These are phyloP conservation scores for Persicaria tinctoria DNA, from an alignment of 148 eudicot species.

Conservation along the genomic window DNA sequence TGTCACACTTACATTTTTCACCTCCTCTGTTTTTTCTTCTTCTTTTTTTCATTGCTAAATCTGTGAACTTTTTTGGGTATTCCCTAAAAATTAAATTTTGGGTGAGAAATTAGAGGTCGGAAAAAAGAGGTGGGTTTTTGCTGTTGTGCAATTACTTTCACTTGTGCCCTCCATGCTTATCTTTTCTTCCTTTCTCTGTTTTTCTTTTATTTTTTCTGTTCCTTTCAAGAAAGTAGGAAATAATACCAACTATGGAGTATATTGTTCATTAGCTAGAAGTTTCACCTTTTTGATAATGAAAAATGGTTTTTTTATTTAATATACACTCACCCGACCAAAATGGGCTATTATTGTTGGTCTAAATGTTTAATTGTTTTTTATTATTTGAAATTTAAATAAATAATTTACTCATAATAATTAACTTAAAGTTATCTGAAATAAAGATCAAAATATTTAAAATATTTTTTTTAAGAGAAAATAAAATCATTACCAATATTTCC, in stretches of 20 bases:
- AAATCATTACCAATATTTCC: neutral
- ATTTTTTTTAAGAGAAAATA: neutral
- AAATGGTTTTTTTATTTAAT: too few species aligned
- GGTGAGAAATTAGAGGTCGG: conserved; percentile 1
- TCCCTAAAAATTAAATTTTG: neutral
- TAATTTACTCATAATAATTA: neutral
- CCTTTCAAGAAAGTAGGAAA: conserved; percentile 1
- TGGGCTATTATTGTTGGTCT: too few species aligned
- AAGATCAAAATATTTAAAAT: neutral
- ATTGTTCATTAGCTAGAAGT: too few species aligned
- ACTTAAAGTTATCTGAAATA: neutral
- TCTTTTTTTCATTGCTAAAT: neutral
- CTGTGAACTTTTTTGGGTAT: neutral
- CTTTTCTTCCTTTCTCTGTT: conserved; percentile 6
- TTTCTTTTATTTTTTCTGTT: neutral
- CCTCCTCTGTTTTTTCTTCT: neutral
- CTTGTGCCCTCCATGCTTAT: conserved; percentile 1
- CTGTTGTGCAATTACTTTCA: conserved; percentile 13
- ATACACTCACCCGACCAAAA: too few species aligned
- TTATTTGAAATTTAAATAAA: neutral
- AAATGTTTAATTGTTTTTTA: too few species aligned
- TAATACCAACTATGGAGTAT: neutral
- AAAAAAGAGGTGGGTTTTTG: conserved; percentile 7
- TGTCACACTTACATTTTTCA: neutral
- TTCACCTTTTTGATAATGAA: too few species aligned